Base-by-base conservation (phyloP, 129 eudicot species). In the Artemisia tridentata region DNA sequence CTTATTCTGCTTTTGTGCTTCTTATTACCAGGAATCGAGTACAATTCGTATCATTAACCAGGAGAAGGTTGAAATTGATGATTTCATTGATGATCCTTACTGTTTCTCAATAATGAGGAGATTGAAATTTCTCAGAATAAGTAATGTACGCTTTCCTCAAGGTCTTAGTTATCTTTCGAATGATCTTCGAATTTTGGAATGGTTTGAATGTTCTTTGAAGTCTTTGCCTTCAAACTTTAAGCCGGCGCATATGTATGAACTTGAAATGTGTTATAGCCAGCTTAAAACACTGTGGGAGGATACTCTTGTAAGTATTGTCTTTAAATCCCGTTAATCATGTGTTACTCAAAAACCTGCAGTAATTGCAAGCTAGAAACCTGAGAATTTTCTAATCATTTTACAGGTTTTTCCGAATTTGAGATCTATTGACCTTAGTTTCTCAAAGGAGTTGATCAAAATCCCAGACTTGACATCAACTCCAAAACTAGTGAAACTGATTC, bases 171-270 rank as follows among this genome's bases (percentile, higher is more conserved):
- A 46, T 45, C 58, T 75, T 66, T 56, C 79, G 57, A 75, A 66
- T 66, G 79, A 75, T 56, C 59, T 75, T 21, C 43, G 73, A 43
- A 66, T 75, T 75, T 14, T 66, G n/a, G 73, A 75, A 41, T 66
- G 79, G 73, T 46, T 21, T 65, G 67, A 67, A 56, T 75, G 79
- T 56, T 75, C 73, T 55, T 75, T 75, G 21, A 55, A 75, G 59
- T 55, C 60, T 29, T 65, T 75, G 46, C 73, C 79, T n/a, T 46
- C 66, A 65, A 54, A 6, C 11, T 73, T 73, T 49, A 41, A 20
- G 13, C 77, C 77, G n/a, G 50, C 19, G 14, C 77, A 51, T 54
- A 66, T 75, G 5, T 75, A 12, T 66, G 73, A 20, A 55, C 31
- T 75, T 66, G 66, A 75, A 43, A 66, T 75, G 79, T 47, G 72